These are phyloP conservation scores for Corymbia citriodora DNA, from an alignment of 441 rosid genomes.

Conservation along the genomic window DNA sequence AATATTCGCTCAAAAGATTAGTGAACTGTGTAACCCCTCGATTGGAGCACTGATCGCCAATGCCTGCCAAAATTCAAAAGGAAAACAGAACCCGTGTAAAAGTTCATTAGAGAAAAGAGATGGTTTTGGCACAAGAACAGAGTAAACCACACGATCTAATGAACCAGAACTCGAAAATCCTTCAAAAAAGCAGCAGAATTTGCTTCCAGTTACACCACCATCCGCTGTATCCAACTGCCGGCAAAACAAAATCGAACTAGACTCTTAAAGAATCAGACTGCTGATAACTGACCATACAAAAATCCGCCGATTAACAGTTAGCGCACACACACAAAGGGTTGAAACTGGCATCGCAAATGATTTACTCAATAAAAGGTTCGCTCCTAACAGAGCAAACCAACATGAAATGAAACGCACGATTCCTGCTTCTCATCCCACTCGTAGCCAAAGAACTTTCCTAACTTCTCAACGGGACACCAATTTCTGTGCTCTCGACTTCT, in stretches of 20 bases:
- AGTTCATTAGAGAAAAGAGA: neutral
- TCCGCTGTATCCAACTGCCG: accelerated
- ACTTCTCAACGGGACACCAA: neutral
- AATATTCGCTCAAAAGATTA: constrained; percentile 35
- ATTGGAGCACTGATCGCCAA: constrained; percentile 70
- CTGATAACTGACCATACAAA: neutral
- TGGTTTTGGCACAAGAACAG: neutral
- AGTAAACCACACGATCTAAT: neutral
- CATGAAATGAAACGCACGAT: neutral
- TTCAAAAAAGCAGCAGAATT: neutral
- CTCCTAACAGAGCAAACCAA: neutral
- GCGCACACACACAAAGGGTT: neutral
- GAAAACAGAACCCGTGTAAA: neutral
- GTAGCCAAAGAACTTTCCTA: neutral
- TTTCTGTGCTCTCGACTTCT: neutral
- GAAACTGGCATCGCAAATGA: neutral
- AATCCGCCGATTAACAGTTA: neutral
- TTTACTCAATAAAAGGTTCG: neutral
- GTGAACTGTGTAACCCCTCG: constrained; percentile 54
- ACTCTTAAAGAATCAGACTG: neutral
- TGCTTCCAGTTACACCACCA: neutral
- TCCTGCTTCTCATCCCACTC: neutral
- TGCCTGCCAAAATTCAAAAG: constrained; percentile 37
- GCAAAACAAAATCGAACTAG: neutral
- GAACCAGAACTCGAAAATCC: neutral